These are phyloP conservation scores for Rhodocollybia butyracea DNA, from an alignment of 768 basidiomycete genomes.

Conservation along the genomic window DNA sequence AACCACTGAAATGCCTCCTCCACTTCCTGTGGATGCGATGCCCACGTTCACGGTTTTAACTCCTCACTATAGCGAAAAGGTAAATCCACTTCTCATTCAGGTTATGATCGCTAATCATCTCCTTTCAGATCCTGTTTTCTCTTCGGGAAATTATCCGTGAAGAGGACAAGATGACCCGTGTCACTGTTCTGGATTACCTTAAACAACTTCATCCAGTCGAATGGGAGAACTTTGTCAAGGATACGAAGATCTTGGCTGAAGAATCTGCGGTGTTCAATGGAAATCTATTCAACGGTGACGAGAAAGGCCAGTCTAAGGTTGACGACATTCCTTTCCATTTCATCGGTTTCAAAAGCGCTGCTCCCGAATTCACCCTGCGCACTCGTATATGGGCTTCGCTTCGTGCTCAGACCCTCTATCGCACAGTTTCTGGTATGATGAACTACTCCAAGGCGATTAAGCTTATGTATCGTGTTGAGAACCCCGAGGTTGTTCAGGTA, in stretches of 20 bases:
- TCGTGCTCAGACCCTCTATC: constrained; percentile 96
- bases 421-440: constrained; percentile 99
- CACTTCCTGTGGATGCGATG: constrained; percentile 98
- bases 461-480: constrained; percentile 97
- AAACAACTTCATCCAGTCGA: constrained; percentile 98
- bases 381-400: constrained; percentile 99
- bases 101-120: constrained; percentile 1
- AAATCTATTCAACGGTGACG: constrained; percentile 64
- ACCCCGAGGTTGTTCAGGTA: constrained; percentile 96
- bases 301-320: constrained; percentile 80
- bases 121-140: constrained; percentile 78
- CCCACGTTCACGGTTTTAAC: constrained; percentile 98
- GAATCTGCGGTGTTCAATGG: constrained; percentile 88
- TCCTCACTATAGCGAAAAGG: constrained; percentile 98
- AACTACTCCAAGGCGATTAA: constrained; percentile 99
- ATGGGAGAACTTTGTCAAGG: constrained; percentile 99
- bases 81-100: constrained; percentile 19
- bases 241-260: constrained; percentile 98
- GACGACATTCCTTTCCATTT: constrained; percentile 97
- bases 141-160: constrained; percentile 98
- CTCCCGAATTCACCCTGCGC: constrained; percentile 96
- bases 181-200: constrained; percentile 95
- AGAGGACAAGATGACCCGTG: constrained; percentile 95
- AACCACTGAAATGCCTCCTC: constrained; percentile 91
- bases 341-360: constrained; percentile 98